Base-by-base conservation (phyloP, 1,284 basidiomycete species). In the Mrakiaceae sp. region DNA sequence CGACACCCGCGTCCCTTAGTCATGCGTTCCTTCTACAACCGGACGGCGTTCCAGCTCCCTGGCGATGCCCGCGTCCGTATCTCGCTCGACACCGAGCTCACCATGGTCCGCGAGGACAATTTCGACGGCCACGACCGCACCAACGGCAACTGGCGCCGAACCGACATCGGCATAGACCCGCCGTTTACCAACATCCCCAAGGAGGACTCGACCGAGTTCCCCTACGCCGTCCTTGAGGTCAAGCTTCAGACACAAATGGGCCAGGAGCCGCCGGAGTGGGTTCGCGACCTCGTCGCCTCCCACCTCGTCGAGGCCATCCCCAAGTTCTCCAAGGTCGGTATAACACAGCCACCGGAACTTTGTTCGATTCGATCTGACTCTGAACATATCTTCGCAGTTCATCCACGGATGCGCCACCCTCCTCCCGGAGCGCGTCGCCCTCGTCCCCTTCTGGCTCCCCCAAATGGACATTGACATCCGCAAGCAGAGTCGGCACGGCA, bases 401-500 rank as follows among this genome's bases (percentile, higher is more conserved):
- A 96, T 98, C 69, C 95, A 98, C 74, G 95, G 95, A 42, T 98
- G 95, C 73, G 88, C 95, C 0, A 95, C 92, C 0, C 80, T 98
- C 0, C 78, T 98, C 7, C 90, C 94, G 48, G 86, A 92, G 74
- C 88, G 95, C 54, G 95, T 98, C 63, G 90, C 98, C 73, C 83
- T 98, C n/a, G 89, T 98, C 14, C 95, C 95, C 4, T 98, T 98
- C 82, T 98, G 95, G 95, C 84, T 98, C 4, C 93, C 92, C 5
- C 92, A 95, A 89, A 89, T 95, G 91, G 91, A 93, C 66, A 87
- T 84, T 64, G 90, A 95, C 72, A 97, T 96, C 71, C 82, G 90
- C 64, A 95, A 95, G 43, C 44, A 66, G 39, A 74, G 89, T 90
- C 4, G 86, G 87, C 67, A 86, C 84, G 84, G 87, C 67, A 84